phyloP scores from a whole-genome alignment of 441 rosid species.

The Croton setiger region DNA sequence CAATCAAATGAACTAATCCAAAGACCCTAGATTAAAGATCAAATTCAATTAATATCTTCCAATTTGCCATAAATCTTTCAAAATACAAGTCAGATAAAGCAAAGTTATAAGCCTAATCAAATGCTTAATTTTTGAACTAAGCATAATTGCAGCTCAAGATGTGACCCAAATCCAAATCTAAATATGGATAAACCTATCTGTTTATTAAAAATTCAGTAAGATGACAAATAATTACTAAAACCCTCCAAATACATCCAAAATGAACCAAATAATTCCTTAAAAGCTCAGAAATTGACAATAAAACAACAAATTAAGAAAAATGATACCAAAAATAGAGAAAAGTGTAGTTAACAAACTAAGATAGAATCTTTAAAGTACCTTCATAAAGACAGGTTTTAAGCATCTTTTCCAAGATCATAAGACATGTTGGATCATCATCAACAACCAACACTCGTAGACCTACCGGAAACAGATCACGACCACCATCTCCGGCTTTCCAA shows the following conservation, averaged over 20 bases:
- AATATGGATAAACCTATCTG: conserved; percentile 10
- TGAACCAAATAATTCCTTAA: conserved; percentile 1
- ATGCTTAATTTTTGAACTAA: conserved; percentile 15
- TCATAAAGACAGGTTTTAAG: conserved; percentile 68
- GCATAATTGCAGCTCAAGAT: conserved; percentile 16
- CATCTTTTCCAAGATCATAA: conserved; percentile 85
- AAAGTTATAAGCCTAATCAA: conserved; percentile 4
- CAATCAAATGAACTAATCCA: conserved; percentile 16
- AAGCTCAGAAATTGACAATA: not conserved
- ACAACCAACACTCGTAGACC: conserved; percentile 84
- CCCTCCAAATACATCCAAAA: conserved; percentile 5
- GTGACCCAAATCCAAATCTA: conserved; percentile 19
- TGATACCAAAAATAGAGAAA: not conserved
- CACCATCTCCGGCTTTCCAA: conserved; percentile 39
- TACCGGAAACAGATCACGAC: conserved; percentile 70
- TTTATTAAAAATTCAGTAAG: conserved; percentile 19
- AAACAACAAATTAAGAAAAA: not conserved
- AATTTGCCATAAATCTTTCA: conserved; percentile 10
- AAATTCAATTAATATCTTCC: conserved; percentile 19
- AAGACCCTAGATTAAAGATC: not conserved
- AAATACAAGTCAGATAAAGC: conserved; percentile 7
- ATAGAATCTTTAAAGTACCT: conserved; percentile 35
- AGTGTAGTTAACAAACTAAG: not conserved
- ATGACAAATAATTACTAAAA: conserved; percentile 9
- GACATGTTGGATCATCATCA: conserved; percentile 93